A percentile compares a stretch with the other conserved stretches of the same genome.
Conservation (phyloP, 208 protist species). For the Leishmania turanica region DNA sequence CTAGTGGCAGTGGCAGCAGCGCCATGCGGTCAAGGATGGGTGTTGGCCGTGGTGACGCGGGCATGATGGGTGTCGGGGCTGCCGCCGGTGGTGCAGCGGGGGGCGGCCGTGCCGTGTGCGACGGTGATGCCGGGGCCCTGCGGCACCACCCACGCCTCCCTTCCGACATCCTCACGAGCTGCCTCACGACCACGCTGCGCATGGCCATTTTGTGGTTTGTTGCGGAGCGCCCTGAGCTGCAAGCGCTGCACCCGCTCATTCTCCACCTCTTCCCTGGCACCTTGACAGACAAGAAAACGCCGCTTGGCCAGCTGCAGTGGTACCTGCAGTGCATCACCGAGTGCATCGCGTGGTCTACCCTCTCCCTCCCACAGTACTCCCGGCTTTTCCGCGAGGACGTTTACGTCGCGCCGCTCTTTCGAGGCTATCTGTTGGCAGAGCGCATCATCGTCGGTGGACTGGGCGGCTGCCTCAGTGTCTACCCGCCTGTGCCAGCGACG, state of each 20-base stretch:
- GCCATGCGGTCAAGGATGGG: background rate
- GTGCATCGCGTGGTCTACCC: constrained; percentile 98
- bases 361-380: constrained; percentile 80
- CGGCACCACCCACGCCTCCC: constrained; percentile 72
- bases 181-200: constrained; percentile 97
- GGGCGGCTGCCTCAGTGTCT: constrained; percentile 93
- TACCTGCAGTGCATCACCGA: constrained; percentile 99
- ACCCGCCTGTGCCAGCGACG: constrained; percentile 92
- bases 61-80: constrained; percentile 2
- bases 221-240: constrained; percentile 49
- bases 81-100: background rate
- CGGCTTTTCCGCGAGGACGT: constrained; percentile 95
- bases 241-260: constrained; percentile 73
- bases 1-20: constrained; percentile 12
- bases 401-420: constrained; percentile 96
- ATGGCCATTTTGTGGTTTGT: constrained; percentile 97
- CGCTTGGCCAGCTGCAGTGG: constrained; percentile 98
- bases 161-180: constrained; percentile 98
- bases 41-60: constrained; percentile 5
- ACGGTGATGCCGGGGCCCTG: constrained; percentile 19
- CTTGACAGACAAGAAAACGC: constrained; percentile 92
- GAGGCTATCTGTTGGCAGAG: constrained; percentile 98
- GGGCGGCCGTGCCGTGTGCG: background rate
- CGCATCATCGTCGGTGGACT: constrained; percentile 93
- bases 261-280: constrained; percentile 77